phyloP scores from a whole-genome alignment of 2,329 filamentous ascomycete genomes.

The Gremmenia infestans region DNA sequence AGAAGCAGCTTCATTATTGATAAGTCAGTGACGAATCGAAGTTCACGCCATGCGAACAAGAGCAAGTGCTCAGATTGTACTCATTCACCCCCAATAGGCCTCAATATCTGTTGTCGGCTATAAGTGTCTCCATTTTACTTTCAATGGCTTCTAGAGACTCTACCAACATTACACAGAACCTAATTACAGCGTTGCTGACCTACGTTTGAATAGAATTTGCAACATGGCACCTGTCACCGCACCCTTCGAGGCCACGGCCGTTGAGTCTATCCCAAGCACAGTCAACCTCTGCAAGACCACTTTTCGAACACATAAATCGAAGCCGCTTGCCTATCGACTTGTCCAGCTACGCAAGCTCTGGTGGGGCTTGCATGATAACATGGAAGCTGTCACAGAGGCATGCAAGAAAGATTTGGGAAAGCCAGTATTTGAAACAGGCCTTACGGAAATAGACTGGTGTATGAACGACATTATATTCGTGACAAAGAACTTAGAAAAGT shows the following conservation, averaged over 20 bases:
- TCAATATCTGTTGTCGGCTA: background rate
- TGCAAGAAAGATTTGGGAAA: slow-evolving; percentile 75
- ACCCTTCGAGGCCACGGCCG: slow-evolving; percentile 54
- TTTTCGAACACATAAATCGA: slow-evolving; percentile 78
- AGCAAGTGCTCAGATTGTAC: background rate
- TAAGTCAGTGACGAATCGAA: too few species aligned
- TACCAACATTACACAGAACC: background rate
- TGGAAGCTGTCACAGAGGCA: slow-evolving; percentile 67
- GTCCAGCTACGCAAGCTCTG: slow-evolving; percentile 90
- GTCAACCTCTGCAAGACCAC: slow-evolving; percentile 58
- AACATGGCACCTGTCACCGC: slow-evolving; percentile 19
- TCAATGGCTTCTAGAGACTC: background rate
- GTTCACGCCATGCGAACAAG: background rate
- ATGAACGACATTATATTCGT: slow-evolving; percentile 77
- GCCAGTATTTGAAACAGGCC: slow-evolving; percentile 64
- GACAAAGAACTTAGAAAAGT: slow-evolving; percentile 72
- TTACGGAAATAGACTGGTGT: slow-evolving; percentile 73
- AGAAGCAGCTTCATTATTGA: background rate
- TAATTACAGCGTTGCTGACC: background rate
- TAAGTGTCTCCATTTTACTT: background rate
- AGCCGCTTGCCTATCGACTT: slow-evolving; percentile 74
- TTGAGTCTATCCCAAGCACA: slow-evolving; percentile 60
- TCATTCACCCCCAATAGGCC: background rate
- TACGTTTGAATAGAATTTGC: background rate
- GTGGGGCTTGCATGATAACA: slow-evolving; percentile 82